Evolutionary conservation across 1,139 yeast species (phyloP), one percentile per base, ranked within the genome.

Genomic region (Kodamaea plutei): DNA sequence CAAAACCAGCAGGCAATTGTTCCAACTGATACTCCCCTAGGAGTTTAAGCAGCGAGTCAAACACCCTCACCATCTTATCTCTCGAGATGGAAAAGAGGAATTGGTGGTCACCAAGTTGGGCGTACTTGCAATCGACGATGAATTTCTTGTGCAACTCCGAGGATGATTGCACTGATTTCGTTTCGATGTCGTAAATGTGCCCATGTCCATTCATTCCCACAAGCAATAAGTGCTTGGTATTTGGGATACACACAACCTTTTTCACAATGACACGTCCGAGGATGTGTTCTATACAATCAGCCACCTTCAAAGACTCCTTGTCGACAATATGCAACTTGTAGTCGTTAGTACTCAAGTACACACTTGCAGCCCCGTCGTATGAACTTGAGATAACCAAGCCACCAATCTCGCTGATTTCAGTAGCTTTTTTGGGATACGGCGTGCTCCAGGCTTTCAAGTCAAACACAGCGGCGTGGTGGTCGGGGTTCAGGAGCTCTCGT

Each of bases 81-180:
- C 82, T 73, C 2, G 91, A 88, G 31, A 79, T 57, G 1, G 84
- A 72, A 17, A 17, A 9, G 18, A 82, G 40, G 41, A 60, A 69
- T 12, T 61, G 61, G 1, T 43, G 37, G 2, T 37, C 44, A 0
- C 43, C 35, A 17, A 44, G 41, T 4, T 14, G 21, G 3, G 56
- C 39, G 23, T 35, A 33, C 33, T 47, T 58, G 25, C 55, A 55
- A 37, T 63, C 71, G 5, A 59, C 47, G 8, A 65, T 52, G 9
- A 67, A 44, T 25, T 67, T 45, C 19, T 45, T 41, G 35, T 66
- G 72, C 3, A 56, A 54, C 15, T 25, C n/a, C 4, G 19, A 30
- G 50, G 56, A 4, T 44, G 25, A 15, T 13, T n/a, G 19, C 12
- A 30, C 25, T 12, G 26, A 24, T 2, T 36, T 37, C 14, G 33